phyloP scores from a whole-genome alignment of 345 rosid genomes.

The Geranium brycei region DNA sequence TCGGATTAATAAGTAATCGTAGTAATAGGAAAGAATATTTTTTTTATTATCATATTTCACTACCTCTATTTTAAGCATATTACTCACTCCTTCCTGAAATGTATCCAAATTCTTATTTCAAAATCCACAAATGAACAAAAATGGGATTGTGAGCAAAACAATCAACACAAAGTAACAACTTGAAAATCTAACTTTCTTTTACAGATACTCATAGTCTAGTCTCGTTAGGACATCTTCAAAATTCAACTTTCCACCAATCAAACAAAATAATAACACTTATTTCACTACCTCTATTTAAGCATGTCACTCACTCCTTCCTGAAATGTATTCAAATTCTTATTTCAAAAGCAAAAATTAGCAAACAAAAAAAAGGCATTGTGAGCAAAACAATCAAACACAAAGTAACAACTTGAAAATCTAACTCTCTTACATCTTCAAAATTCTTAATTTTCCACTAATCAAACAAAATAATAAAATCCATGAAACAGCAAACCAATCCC shows the following conservation, averaged over 20 bases:
- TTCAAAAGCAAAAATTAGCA: not conserved
- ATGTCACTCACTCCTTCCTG: no score
- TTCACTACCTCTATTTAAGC: not conserved
- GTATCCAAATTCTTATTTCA: not conserved
- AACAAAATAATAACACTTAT: not conserved
- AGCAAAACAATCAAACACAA: constrained; percentile 1
- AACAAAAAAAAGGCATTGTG: not conserved
- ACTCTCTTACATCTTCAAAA: not conserved
- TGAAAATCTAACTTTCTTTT: not conserved
- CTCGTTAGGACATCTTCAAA: not conserved
- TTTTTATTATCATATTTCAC: not conserved
- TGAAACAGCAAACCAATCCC: not conserved
- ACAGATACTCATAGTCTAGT: not conserved
- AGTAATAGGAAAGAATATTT: not conserved
- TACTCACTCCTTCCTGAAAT: no score
- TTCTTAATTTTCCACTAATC: not conserved
- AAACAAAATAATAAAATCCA: not conserved
- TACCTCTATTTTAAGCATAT: not conserved
- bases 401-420: not conserved
- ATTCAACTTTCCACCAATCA: no score
- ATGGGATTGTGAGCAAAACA: not conserved
- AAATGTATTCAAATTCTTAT: not conserved
- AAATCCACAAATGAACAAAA: not conserved
- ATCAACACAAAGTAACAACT: not conserved
- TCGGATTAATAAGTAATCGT: not conserved